A percentile compares a stretch with the other conserved stretches of the same genome.
Evolutionary conservation across 306 rosid species (phyloP).

Genomic region (Cotoneaster glaucophyllus): DNA sequence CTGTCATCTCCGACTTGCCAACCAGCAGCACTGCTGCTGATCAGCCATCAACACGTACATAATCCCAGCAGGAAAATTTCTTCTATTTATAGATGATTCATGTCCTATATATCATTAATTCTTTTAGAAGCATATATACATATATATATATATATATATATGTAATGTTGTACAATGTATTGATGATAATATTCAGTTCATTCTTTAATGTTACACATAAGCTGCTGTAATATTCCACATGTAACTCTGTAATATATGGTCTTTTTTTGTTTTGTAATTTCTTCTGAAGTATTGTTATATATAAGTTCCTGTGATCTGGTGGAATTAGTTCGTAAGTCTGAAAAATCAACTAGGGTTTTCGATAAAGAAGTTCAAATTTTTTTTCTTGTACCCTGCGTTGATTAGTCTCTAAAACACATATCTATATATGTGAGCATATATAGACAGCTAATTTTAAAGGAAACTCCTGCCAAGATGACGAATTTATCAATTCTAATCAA

Average conservation of each 20-base stretch:
- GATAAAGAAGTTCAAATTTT: neutral
- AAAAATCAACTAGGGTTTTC: neutral
- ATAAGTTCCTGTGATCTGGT: neutral
- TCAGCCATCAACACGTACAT: neutral
- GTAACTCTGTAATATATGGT: neutral
- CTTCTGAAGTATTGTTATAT: neutral
- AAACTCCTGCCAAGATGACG: no score
- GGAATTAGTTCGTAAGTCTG: neutral
- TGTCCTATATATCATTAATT: neutral
- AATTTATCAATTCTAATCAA: no score
- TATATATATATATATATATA: no score
- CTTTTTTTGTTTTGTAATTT: neutral
- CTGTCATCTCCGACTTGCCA: constrained; percentile 16
- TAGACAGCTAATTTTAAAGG: no score
- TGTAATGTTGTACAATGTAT: no score
- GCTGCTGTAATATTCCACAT: neutral
- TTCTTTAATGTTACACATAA: neutral
- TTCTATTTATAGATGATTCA: neutral
- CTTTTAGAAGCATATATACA: no score
- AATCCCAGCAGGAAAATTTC: neutral
- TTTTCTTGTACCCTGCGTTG: no score
- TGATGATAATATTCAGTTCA: neutral
- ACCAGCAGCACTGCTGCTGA: neutral
- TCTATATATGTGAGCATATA: no score
- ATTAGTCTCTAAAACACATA: no score